Evolutionary conservation across 2,329 filamentous ascomycete species (phyloP).

Genomic region (Epichloe amarillans): DNA sequence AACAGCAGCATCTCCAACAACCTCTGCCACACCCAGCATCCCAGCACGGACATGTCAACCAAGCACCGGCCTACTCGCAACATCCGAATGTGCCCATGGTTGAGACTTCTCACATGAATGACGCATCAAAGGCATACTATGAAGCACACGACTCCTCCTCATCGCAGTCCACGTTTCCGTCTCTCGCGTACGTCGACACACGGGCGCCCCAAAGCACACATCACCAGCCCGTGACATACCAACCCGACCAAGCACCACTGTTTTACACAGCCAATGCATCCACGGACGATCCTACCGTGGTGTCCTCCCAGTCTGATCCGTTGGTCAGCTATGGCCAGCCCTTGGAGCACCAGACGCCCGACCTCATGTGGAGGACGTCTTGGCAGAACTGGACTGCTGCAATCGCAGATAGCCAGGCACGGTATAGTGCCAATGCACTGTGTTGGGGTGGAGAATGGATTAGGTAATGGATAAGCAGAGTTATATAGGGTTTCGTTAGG

Average conservation of each 20-base stretch:
- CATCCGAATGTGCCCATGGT: conserved; percentile 9
- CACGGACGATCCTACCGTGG: conserved; percentile 10
- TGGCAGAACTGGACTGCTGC: conserved; percentile 44
- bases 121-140: conserved; percentile 18
- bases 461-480: too few relatives aligned
- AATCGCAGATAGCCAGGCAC: conserved; percentile 35
- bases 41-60: conserved; percentile 20
- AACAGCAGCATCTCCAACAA: conserved; percentile 13
- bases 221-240: conserved; percentile 10
- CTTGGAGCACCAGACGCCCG: conserved; percentile 14
- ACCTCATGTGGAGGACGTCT: conserved; percentile 29
- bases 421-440: conserved; percentile 34
- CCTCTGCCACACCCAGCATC: conserved; percentile 17
- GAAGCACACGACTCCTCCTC: conserved; percentile 10
- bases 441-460: too few relatives aligned
- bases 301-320: conserved; percentile 20
- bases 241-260: conserved; percentile 13
- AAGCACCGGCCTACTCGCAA: conserved; percentile 11
- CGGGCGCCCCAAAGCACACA: background rate
- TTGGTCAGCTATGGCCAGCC: conserved; percentile 28
- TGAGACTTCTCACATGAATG: conserved; percentile 9
- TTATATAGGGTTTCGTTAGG: too few relatives aligned
- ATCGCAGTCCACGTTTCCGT: conserved; percentile 17
- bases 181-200: conserved; percentile 18
- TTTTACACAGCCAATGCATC: conserved; percentile 15